Evolutionary conservation across 1,139 yeast species (phyloP).

Genomic region (Magnusiomyces tetraspermus): DNA sequence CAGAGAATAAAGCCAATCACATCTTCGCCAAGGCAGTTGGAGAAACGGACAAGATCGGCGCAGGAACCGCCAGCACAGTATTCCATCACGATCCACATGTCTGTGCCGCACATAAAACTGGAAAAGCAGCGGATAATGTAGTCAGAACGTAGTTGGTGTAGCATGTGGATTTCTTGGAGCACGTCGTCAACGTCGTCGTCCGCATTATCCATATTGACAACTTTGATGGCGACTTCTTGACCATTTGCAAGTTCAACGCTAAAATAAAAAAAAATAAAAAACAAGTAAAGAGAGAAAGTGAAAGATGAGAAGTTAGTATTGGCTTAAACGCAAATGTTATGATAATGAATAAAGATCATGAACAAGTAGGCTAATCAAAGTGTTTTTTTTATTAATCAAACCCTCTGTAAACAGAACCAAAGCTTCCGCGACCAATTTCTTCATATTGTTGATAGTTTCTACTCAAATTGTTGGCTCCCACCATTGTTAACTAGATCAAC

Average conservation of each 20-base stretch:
- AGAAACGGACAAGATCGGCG: slow-evolving; percentile 43
- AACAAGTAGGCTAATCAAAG: neutral
- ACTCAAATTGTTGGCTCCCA: no score
- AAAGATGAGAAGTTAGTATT: neutral
- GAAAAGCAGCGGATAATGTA: slow-evolving; percentile 55
- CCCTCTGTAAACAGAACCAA: slow-evolving; percentile 72
- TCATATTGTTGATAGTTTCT: slow-evolving; percentile 36
- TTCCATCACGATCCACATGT: slow-evolving; percentile 87
- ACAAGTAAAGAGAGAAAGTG: neutral
- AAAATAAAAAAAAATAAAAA: neutral
- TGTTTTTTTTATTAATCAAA: neutral
- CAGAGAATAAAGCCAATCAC: slow-evolving; percentile 22
- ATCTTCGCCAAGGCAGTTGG: slow-evolving; percentile 12
- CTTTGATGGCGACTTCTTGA: slow-evolving; percentile 64
- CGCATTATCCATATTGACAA: slow-evolving; percentile 57
- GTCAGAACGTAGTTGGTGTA: slow-evolving; percentile 55
- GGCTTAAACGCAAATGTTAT: neutral
- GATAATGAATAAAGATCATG: neutral
- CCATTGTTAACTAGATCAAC: no score
- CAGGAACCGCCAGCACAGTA: slow-evolving; percentile 90
- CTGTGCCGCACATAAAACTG: slow-evolving; percentile 51
- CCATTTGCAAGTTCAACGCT: slow-evolving; percentile 28
- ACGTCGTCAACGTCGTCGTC: slow-evolving; percentile 62
- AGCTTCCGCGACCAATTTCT: slow-evolving; percentile 90
- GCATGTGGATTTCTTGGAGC: slow-evolving; percentile 65